These are phyloP conservation scores for Thalassiosira ordinaria DNA, from an alignment of 352 stramenopile genomes.

Conservation along the genomic window DNA sequence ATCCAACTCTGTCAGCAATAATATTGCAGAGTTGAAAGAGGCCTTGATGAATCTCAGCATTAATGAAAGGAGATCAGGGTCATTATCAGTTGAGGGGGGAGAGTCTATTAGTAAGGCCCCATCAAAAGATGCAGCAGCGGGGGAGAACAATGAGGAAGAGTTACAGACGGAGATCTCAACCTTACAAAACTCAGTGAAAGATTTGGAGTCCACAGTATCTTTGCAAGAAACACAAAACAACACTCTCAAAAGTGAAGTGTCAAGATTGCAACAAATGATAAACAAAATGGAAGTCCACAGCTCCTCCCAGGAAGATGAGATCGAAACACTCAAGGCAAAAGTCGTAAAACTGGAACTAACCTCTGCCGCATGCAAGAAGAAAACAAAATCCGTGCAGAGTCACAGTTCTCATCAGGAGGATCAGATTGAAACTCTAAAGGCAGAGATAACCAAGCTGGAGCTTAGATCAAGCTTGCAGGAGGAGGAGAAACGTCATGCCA, in stretches of 20 bases:
- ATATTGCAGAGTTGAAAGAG: background rate
- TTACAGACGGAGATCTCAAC: background rate
- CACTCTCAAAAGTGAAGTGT: background rate
- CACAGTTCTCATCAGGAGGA: background rate
- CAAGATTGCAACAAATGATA: background rate
- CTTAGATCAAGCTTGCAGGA: background rate
- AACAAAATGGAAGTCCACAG: background rate
- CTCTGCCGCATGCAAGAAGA: background rate
- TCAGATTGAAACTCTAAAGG: slow-evolving; percentile 1
- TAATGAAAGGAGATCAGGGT: background rate
- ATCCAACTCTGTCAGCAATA: background rate
- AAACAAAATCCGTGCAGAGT: background rate
- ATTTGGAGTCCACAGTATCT: background rate
- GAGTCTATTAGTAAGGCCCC: no score
- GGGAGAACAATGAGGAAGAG: no score
- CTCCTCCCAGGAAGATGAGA: background rate
- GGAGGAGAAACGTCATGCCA: slow-evolving; percentile 3
- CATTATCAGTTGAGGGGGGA: no score
- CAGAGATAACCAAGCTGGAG: background rate
- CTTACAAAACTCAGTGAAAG: background rate
- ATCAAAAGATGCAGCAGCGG: no score
- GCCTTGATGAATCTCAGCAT: background rate
- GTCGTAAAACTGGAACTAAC: background rate
- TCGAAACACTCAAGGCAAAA: background rate
- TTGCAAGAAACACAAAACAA: background rate